These are phyloP conservation scores for Beverwykella pulmonaria DNA, from an alignment of 495 filamentous ascomycete species.

Conservation along the genomic window DNA sequence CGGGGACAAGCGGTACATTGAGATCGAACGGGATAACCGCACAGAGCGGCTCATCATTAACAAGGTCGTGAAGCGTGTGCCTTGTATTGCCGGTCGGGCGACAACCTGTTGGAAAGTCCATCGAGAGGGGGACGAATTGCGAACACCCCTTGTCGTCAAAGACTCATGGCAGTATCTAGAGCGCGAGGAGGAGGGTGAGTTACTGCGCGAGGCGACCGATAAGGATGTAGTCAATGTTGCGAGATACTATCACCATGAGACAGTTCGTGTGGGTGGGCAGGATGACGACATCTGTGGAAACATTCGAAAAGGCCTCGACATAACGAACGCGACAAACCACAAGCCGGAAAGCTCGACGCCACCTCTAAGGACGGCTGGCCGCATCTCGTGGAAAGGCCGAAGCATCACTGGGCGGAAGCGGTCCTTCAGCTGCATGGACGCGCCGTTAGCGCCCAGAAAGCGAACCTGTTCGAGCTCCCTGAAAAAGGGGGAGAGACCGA, in stretches of 20 bases:
- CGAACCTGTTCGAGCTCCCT: conserved; percentile 46
- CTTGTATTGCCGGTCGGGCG: conserved; percentile 49
- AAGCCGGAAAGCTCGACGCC: conserved; percentile 35
- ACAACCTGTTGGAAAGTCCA: conserved; percentile 54
- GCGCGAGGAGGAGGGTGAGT: conserved; percentile 50
- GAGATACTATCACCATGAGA: conserved; percentile 52
- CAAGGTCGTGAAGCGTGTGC: conserved; percentile 44
- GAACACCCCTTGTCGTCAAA: conserved; percentile 24
- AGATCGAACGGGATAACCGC: conserved; percentile 4
- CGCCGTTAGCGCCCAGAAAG: conserved; percentile 45
- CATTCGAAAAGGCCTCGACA: conserved; percentile 45
- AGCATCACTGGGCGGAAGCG: conserved; percentile 44
- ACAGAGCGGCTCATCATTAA: conserved; percentile 21
- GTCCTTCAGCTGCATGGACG: conserved; percentile 43
- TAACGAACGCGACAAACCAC: conserved; percentile 46
- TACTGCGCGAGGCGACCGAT: conserved; percentile 47
- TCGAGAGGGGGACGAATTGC: conserved; percentile 44
- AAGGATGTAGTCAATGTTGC: conserved; percentile 49
- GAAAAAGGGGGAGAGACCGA: conserved; percentile 29
- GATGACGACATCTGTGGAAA: conserved; percentile 46
- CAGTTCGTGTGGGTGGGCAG: conserved; percentile 43
- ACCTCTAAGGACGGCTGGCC: conserved; percentile 27
- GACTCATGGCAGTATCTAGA: conserved; percentile 52
- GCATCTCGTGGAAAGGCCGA: conserved; percentile 36
- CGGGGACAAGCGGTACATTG: not conserved